Evolutionary conservation across 2,329 filamentous ascomycete species (phyloP), one percentile per base, ranked within the genome.

Genomic region (Fusarium sp.): DNA sequence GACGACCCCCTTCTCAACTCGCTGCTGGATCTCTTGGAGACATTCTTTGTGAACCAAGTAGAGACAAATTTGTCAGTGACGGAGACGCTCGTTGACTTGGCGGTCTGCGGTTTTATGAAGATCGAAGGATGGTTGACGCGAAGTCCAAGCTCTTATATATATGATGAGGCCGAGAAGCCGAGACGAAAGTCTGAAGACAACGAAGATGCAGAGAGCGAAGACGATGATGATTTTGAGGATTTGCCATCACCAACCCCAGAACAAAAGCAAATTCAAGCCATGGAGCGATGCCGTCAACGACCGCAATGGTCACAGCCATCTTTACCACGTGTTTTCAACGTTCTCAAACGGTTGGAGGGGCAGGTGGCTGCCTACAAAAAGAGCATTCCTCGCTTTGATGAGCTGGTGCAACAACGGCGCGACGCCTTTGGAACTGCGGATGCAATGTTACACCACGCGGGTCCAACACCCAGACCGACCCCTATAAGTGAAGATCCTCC

Each of bases 111-210:
- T 8, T 92, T 93, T 67, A 91, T 97, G 75, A 89, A 90, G 21
- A 85, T 98, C 15, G 93, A 98, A 75, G 92, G 92, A n/a, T 99
- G 96, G 95, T 83, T 98, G 29, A 83, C 95, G 8, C 90, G 93
- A 18, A 89, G 91, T 54, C 92, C 92, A 6, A 84, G 90, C 74
- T 81, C 82, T 8, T 92, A 88, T 61, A 82, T 84, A 11, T 84
- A 85, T 47, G 66, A 81, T 77, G 66, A 85, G 78, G 57, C 84
- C 72, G 67, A 84, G 74, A 74, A 53, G 12, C 9, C 35, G 10
- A 53, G 53, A 35, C 53, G 21, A 8, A 57, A 49, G 15, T 18
- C 55, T 6, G 21, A 43, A 20, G 68, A 64, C 12, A 57, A 66
- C 5, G 67, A 65, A 21, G 53, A 24, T 5, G 38, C 57, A 16